Conservation (phyloP, 2,329 filamentous ascomycete species). For the Arthrobotrys sinensis region DNA sequence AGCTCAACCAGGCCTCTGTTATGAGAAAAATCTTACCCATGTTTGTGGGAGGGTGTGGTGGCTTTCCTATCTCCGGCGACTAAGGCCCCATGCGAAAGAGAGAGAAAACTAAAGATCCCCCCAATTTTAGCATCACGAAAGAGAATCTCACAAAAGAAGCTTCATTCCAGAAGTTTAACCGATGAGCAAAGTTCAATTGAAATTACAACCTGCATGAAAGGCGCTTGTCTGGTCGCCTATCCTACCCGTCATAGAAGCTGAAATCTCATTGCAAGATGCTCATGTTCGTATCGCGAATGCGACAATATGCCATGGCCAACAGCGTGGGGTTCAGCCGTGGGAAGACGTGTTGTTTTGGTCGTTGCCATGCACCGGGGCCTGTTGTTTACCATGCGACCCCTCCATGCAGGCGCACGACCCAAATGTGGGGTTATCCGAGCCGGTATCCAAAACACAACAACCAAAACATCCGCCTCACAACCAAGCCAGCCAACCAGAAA, state of each 20-base stretch:
- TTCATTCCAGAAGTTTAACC: constrained; percentile 57
- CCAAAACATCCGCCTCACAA: constrained; percentile 45
- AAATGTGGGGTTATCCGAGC: constrained; percentile 52
- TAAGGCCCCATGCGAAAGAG: constrained; percentile 29
- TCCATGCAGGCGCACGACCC: constrained; percentile 32
- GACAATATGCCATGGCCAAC: neutral
- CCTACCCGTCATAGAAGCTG: constrained; percentile 13
- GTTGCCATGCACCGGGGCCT: constrained; percentile 42
- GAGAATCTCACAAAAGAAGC: constrained; percentile 30
- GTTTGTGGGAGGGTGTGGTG: constrained; percentile 19
- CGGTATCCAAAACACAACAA: constrained; percentile 43
- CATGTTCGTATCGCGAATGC: constrained; percentile 18
- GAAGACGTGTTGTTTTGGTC: constrained; percentile 60
- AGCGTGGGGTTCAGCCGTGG: constrained; percentile 41
- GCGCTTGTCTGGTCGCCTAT: constrained; percentile 55
- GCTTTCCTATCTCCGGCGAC: constrained; percentile 37
- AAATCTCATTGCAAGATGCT: neutral
- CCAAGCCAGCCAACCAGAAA: constrained; percentile 32
- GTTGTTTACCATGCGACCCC: constrained; percentile 54
- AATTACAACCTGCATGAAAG: constrained; percentile 57
- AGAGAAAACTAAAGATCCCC: constrained; percentile 8
- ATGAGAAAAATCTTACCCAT: constrained; percentile 39
- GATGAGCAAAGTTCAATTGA: constrained; percentile 37
- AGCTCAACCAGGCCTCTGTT: constrained; percentile 54
- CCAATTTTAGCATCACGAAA: constrained; percentile 55